Evolutionary conservation across 805 yeast species (phyloP), one percentile per base, ranked within the genome.

Genomic region (Kurtzmaniella fragi): DNA sequence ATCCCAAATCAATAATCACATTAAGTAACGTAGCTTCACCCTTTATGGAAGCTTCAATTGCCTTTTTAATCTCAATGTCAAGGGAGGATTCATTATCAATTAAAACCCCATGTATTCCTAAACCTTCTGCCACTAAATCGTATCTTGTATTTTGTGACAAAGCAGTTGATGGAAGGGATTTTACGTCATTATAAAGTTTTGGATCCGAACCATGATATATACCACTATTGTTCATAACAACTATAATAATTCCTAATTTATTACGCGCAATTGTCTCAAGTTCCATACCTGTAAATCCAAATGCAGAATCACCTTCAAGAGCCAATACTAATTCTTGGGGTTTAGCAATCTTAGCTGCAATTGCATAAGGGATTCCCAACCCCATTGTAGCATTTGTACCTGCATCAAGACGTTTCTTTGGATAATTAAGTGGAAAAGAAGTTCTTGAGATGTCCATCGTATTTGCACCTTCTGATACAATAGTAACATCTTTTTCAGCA

Each of bases 361-460:
- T 74, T 1, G 84, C 82, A 49, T 82, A 82, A 0, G 87, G 86
- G 13, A 82, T 41, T 0, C 88, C 90, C 26, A 82, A 65, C 3
- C 90, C 90, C 89, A 82, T 83, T 0, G 88, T 82, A 1, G 86
- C 87, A 57, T 78, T 80, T 0, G 88, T 82, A 4, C 88, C 89
- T 2, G 86, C 85, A 50, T 82, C 90, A 16, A 82, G 57, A 29
- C 86, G 57, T 15, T 65, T 72, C 42, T 72, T 70, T 0, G 88
- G 82, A 2, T 48, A 46, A 6, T 61, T 56, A 35, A 80, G 64
- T 4, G 78, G 75, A 52, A 82, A 81, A 0, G 82, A 73, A 9
- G 78, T 64, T 35, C 89, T 64, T 2, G 87, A 80, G 16, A 76
- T 66, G 47, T 82, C 89, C 88, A 82, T 82, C 0, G 88, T 80